phyloP scores from a whole-genome alignment of 257 asterid species.

The Oldenlandia corymbosa region DNA sequence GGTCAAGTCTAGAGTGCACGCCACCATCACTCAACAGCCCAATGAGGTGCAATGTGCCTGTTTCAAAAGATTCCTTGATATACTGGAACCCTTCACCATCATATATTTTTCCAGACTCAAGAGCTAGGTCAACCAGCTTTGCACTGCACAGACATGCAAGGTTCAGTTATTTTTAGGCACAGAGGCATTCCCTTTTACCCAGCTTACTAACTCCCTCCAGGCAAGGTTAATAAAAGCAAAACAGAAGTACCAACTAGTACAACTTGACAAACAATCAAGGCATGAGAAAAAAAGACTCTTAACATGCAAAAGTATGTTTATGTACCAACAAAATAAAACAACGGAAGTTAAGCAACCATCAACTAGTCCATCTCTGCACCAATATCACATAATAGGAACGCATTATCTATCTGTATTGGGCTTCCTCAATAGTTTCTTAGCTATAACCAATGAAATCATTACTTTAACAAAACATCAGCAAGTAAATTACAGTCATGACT shows the following conservation, averaged over 20 bases:
- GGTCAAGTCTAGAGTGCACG: slow-evolving; percentile 87
- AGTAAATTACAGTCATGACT: not conserved
- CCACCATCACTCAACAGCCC: slow-evolving; percentile 94
- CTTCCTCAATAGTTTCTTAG: no score
- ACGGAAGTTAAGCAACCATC: no score
- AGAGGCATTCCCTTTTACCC: not conserved
- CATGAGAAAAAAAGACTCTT: no score
- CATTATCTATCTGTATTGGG: no score
- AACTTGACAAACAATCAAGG: not conserved
- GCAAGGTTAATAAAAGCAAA: not conserved
- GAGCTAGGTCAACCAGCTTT: slow-evolving; percentile 90
- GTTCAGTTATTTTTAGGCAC: not conserved
- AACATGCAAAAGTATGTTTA: no score
- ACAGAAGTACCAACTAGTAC: not conserved
- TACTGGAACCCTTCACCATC: slow-evolving; percentile 77
- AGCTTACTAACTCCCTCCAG: not conserved
- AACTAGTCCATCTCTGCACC: no score
- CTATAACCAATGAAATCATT: no score
- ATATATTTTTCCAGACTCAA: slow-evolving; percentile 72
- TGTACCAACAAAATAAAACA: no score
- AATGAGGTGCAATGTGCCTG: slow-evolving; percentile 78
- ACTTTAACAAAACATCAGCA: not conserved
- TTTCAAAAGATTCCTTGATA: slow-evolving; percentile 60
- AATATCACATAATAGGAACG: no score
- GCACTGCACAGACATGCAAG: slow-evolving; percentile 42